A percentile compares a stretch with the other conserved stretches of the same genome.
Conservation (phyloP, 2,329 filamentous ascomycete species). For the Sporothrix variecibatus region DNA sequence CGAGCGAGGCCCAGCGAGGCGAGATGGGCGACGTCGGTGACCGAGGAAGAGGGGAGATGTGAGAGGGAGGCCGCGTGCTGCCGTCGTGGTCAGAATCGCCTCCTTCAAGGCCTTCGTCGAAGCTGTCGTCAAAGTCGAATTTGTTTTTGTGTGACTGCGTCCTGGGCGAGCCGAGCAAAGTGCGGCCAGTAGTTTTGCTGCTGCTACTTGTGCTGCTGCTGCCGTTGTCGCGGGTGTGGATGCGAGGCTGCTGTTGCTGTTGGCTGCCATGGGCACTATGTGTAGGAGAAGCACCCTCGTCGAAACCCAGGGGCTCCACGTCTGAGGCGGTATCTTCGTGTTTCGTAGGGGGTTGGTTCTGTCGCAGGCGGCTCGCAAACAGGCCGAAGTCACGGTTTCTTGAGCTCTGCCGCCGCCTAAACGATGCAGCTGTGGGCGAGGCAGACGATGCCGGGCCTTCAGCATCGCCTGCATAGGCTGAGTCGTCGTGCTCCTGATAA, state of each 20-base stretch:
- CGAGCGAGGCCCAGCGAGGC: constrained; percentile 52
- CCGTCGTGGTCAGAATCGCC: constrained; percentile 19
- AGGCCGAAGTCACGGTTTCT: constrained; percentile 34
- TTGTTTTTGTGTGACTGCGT: constrained; percentile 19
- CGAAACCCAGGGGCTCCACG: constrained; percentile 29
- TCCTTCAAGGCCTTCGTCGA: constrained; percentile 23
- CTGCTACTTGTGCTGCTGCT: constrained; percentile 19
- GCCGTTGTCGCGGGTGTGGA: constrained; percentile 22
- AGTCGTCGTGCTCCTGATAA: constrained; percentile 32
- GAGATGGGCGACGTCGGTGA: constrained; percentile 42
- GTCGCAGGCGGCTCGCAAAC: constrained; percentile 35
- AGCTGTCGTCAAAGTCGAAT: constrained; percentile 27
- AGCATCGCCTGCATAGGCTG: constrained; percentile 33
- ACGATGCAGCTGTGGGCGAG: constrained; percentile 20
- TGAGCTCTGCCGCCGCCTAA: constrained; percentile 32
- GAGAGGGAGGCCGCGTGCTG: constrained; percentile 11
- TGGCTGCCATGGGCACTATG: constrained; percentile 16
- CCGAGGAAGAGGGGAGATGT: constrained; percentile 33
- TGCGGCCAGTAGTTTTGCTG: constrained; percentile 2
- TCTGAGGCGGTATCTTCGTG: constrained; percentile 33
- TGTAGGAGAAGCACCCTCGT: constrained; percentile 14
- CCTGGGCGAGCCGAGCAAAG: constrained; percentile 19
- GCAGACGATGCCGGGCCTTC: constrained; percentile 27
- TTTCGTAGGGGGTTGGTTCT: constrained; percentile 37
- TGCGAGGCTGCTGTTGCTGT: constrained; percentile 3